Evolutionary conservation across 1,284 basidiomycete species (phyloP), one percentile per base, ranked within the genome.

Genomic region (Rhodotorula sp.): DNA sequence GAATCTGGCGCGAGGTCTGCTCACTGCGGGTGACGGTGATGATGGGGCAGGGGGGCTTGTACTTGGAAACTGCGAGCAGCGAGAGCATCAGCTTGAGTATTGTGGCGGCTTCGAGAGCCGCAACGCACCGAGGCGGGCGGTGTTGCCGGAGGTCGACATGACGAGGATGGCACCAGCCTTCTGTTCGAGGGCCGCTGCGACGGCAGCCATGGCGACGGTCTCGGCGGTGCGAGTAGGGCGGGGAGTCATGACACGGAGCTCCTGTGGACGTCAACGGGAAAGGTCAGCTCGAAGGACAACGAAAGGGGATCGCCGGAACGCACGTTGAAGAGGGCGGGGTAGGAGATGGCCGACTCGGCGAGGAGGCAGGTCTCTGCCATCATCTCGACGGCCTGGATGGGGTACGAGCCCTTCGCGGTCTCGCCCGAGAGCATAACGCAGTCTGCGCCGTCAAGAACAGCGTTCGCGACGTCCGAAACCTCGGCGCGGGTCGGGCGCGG

Each of bases 361-460:
- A 97, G 88, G 79, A 91, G 86, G 79, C 94, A 96, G 11, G 93
- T 96, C 85, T 98, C 94, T 59, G 94, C 94, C 94, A 98, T 98
- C 93, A 96, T 94, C 76, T 93, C 86, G 76, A 96, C 94, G 67
- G 95, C 93, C 81, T 94, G 87, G 79, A 94, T 87, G 65, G 94
- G 94, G 83, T 98, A 98, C 72, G 86, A 83, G 75, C 94, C 94
- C 85, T 97, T 98, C 73, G 94, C 94, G 64, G 94, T 97, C 84
- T 98, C 94, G 74, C 94, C 94, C 31, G 94, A 96, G 80, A 98
- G 84, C 94, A 98, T 98, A 80, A 98, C 94, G 83, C 94, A 97
- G 84, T 98, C 94, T 40, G 94, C 88, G 71, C 94, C 94, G 80
- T 98, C 94, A 63, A 98, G 87, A 62, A 98, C 94, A 73, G 94